Evolutionary conservation across 306 rosid species (phyloP), one percentile per base, ranked within the genome.

Genomic region (Quercus ilex): DNA sequence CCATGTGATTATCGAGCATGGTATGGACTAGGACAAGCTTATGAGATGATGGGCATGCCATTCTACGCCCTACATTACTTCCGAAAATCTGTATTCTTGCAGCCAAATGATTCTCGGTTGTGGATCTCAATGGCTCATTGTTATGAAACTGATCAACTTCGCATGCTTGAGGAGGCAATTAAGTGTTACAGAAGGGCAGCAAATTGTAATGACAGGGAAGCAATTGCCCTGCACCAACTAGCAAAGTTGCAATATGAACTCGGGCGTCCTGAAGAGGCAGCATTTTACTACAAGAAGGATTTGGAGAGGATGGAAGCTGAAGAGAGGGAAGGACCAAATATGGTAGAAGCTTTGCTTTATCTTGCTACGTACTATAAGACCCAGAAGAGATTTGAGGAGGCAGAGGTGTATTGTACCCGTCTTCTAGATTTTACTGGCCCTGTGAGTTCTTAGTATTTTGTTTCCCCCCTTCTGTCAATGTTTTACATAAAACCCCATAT

Each of bases 11-110:
- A 96, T 86, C 94, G 96, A 77, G 99, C 99, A 73, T 96, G 99
- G 99, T 96, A 96, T 82, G 99, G 99, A 53, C 85, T 96, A 7
- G 99, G 99, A 74, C 99, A 96, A 78, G 98, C 99, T 26, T 96
- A 96, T 81, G 99, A 96, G 87, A 96, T 96, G 97, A 96, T 96
- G 99, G 88, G 89, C 8, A 96, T 93, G 99, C 97, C 93, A 65
- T 88, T 90, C 43, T 96, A 96, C 79, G 98, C 98, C 4, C 97
- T 96, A 69, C 93, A 96, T 85, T 96, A 96, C 93, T 96, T 93
- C 90, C 83, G 85, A 68, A 93, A 93, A 80, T 86, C 99, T 1
- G 99, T 90, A 55, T 96, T 91, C 86, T 88, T 93, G 87, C 99
- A 95, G 88, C 94, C 96, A 20, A 91, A 77, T 55, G 99, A 95